Percentiles rank a stretch among this genome's conserved stretches.
These are phyloP conservation scores for Russula griseocarnosa DNA, from an alignment of 768 basidiomycete species.

Conservation along the genomic window DNA sequence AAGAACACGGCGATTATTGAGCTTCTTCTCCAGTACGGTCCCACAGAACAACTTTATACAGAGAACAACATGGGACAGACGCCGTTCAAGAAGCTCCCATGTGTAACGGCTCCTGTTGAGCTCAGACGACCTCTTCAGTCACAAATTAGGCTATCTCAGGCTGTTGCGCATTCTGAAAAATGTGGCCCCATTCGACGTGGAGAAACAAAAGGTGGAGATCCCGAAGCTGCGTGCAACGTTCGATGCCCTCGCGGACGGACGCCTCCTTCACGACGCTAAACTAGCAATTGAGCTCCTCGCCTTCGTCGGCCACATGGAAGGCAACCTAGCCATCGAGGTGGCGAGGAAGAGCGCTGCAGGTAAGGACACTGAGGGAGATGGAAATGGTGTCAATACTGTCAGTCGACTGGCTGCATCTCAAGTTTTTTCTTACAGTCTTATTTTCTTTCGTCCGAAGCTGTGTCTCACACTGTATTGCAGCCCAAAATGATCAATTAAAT, in stretches of 20 bases:
- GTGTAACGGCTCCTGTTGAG: background rate
- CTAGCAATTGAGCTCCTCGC: slow-evolving; percentile 17
- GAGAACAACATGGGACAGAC: slow-evolving; percentile 45
- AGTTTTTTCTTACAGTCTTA: too few relatives aligned
- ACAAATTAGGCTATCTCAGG: background rate
- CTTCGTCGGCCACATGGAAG: slow-evolving; percentile 18
- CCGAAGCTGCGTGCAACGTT: slow-evolving; percentile 23
- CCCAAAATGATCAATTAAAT: too few relatives aligned
- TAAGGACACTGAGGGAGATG: background rate
- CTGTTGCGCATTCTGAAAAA: background rate
- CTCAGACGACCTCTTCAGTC: too few relatives aligned
- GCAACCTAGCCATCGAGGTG: slow-evolving; percentile 1
- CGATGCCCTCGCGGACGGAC: slow-evolving; percentile 17
- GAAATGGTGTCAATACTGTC: background rate
- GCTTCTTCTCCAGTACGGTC: slow-evolving; percentile 39
- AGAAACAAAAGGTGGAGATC: slow-evolving; percentile 19
- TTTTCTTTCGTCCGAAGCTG: too few relatives aligned
- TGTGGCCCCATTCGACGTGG: slow-evolving; percentile 11
- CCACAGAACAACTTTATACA: slow-evolving; percentile 40
- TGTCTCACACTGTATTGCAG: too few relatives aligned
- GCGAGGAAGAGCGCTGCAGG: background rate
- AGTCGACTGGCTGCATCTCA: too few relatives aligned
- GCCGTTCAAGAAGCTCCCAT: slow-evolving; percentile 26
- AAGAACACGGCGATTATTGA: slow-evolving; percentile 39
- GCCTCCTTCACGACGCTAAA: slow-evolving; percentile 10